Base-by-base conservation (phyloP, 1,284 basidiomycete species). In the Cerrena zonata region DNA sequence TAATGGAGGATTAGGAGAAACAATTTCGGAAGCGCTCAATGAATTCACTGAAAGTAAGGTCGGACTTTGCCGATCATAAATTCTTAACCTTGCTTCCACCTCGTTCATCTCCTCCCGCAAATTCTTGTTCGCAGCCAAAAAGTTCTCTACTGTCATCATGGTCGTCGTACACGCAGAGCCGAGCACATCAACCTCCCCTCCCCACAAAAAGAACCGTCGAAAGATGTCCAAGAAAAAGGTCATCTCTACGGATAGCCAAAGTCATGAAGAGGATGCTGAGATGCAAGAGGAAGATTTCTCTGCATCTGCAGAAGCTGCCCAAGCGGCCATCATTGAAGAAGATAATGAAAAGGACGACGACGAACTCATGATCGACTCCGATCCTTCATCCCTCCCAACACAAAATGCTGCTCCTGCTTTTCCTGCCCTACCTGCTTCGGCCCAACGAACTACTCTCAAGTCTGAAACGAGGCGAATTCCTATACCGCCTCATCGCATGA, bases 401-500 rank as follows among this genome's bases (percentile, higher is more conserved):
- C 65, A 61, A 40, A 54, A 74, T 21, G 66, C 75, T 47, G 79
- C 74, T 39, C 84, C 86, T n/a, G 69, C 74, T 15, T 90, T 91
- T 63, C 75, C 79, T 27, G 76, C 85, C 7, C 73, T 89, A 12
- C 73, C 80, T 19, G 75, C 83, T 4, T 73, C 78, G 46, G 78
- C 78, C 2, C 76, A 77, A 50, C 75, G 76, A 51, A 65, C 76
- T 2, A 66, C 75, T 15, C 71, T 82, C 53, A 91, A 88, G 67
- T 84, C 87, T 18, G 92, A 95, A 69, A 85, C 79, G 44, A 75
- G 92, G 62, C 76, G 89, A 48, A 82, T 99, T 60, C 77, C 91
- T 21, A 91, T 99, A 65, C 96, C 95, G 3, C 93, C 93, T 5
- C 96, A 99, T 69, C 84, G 95, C 47, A 94, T 98, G 90, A 94